Base-by-base conservation (phyloP, 1,284 basidiomycete genomes). In the Irpex rosettiformis region DNA sequence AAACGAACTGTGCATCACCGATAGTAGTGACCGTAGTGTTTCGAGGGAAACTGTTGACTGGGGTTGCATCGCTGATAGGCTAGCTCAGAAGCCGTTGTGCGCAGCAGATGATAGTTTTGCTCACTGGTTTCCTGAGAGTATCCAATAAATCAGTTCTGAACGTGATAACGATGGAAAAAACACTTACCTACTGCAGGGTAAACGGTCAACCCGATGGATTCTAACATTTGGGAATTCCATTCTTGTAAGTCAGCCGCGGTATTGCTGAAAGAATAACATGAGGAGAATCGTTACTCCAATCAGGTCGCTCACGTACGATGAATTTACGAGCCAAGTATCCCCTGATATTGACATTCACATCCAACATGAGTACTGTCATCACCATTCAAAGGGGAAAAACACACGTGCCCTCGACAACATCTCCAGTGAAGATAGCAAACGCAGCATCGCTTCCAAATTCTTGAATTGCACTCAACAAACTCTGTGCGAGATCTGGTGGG, bases 351-450 rank as follows among this genome's bases (percentile, higher is more conserved):
- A n/a, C 53, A 30, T 40, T 16, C 18, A 21, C 10, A 7, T 27
- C 22, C 24, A n/a, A n/a, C n/a, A n/a, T n/a, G n/a, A n/a, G n/a
- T n/a, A n/a, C n/a, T n/a, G n/a, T 42, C 3, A 2, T 16, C 33
- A n/a, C 22, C 8, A 33, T 11, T 6, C 25, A 18, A 49, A n/a
- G 27, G 30, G 22, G 51, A 40, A 28, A 7, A 58, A 27, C 3
- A 18, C 4, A 68, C 70, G 52, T 58, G 80, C 83, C 81, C 73
- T 84, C 83, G 7, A 85, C 76, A 4, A 85, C 79, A 64, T 86
- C 84, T 4, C 84, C 84, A 16, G 83, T 86, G 60, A 85, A 85
- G 48, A 86, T 78, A 3, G 80, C 76, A 64, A 84, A 84, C 11
- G 69, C 68, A 4, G 77, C 75, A 49, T 75, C 70, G 21, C 74